Conservation (phyloP, 345 rosid species). For the Cardamine chenopodiifolia region DNA sequence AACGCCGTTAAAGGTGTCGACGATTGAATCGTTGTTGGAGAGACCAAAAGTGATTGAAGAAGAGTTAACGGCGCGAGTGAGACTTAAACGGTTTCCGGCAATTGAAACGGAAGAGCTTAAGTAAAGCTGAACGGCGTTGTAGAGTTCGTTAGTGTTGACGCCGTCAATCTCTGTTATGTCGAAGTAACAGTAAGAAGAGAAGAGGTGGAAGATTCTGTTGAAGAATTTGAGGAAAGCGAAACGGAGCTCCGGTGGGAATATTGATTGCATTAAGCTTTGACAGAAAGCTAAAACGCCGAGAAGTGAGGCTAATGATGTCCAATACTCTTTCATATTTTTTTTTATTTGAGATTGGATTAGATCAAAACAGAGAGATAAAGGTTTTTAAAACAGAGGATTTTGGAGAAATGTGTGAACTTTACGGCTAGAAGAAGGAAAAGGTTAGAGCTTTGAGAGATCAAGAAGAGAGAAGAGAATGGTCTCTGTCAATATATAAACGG, state of each 20-base stretch:
- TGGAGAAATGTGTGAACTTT: slow-evolving; percentile 7
- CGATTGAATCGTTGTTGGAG: slow-evolving; percentile 75
- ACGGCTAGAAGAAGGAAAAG: slow-evolving; percentile 19
- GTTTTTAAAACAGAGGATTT: slow-evolving; percentile 21
- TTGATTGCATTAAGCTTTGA: slow-evolving; percentile 65
- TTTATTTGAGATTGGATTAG: background rate
- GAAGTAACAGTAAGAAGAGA: slow-evolving; percentile 75
- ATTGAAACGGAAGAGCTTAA: slow-evolving; percentile 71
- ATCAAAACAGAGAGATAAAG: background rate
- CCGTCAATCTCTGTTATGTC: slow-evolving; percentile 97
- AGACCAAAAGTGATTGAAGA: slow-evolving; percentile 87
- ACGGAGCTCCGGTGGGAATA: slow-evolving; percentile 92
- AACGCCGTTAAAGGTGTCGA: slow-evolving; percentile 62
- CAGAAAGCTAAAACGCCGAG: slow-evolving; percentile 86
- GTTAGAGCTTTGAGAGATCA: slow-evolving; percentile 35
- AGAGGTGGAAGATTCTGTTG: slow-evolving; percentile 55
- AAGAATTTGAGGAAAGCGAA: slow-evolving; percentile 62
- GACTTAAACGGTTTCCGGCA: slow-evolving; percentile 78
- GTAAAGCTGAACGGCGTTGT: slow-evolving; percentile 98
- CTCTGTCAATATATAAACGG: slow-evolving; percentile 31
- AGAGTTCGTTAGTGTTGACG: slow-evolving; percentile 97
- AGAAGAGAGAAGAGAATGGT: slow-evolving; percentile 34
- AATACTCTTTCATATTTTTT: slow-evolving; percentile 71
- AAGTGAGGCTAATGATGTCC: slow-evolving; percentile 81
- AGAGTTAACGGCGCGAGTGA: slow-evolving; percentile 86